phyloP scores from a whole-genome alignment of 2,329 filamentous ascomycete genomes.

The Graphiopsis chlorocephala region DNA sequence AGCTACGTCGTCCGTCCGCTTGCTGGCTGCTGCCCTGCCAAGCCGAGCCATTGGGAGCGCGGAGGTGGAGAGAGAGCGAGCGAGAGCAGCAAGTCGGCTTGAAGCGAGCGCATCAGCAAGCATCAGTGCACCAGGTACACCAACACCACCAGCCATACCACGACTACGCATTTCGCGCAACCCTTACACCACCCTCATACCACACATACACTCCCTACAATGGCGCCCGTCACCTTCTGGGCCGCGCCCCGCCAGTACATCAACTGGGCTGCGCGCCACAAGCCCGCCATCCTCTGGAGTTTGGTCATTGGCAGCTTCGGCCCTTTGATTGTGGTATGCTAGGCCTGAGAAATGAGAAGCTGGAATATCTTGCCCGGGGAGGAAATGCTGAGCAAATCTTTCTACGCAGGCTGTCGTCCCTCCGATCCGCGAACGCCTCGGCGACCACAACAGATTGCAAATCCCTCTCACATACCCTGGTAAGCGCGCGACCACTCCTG shows the following conservation, averaged over 20 bases:
- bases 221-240: constrained; percentile 80
- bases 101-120: background rate
- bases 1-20: constrained; percentile 15
- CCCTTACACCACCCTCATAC: background rate
- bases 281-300: constrained; percentile 89
- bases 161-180: background rate
- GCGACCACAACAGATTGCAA: constrained; percentile 67
- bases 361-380: background rate
- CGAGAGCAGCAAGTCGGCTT: background rate
- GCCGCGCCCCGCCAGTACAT: constrained; percentile 77
- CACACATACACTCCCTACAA: constrained; percentile 40
- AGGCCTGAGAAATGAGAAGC: background rate
- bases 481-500: constrained; percentile 51
- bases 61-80: background rate
- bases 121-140: background rate
- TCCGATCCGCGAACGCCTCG: constrained; percentile 67
- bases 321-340: constrained; percentile 59
- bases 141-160: background rate
- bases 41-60: constrained; percentile 6
- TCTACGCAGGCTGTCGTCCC: constrained; percentile 58
- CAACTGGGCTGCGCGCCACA: constrained; percentile 82
- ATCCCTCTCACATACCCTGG: constrained; percentile 91
- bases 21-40: constrained; percentile 1
- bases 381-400: constrained; percentile 10
- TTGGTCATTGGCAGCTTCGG: constrained; percentile 70